phyloP scores from a whole-genome alignment of 1,139 yeast species.

The Yueomyces sp. region DNA sequence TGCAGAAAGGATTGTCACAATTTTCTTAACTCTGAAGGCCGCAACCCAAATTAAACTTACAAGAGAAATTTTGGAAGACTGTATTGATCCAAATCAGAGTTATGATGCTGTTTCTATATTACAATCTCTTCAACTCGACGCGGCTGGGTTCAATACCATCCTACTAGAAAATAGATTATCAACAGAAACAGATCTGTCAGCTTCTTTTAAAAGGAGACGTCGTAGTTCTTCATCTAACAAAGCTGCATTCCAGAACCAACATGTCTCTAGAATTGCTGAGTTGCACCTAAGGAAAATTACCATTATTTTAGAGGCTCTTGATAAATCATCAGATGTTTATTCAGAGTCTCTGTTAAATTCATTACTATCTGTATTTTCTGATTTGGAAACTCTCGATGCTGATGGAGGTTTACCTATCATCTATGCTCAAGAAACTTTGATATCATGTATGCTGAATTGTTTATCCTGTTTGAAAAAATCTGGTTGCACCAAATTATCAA shows the following conservation, averaged over 20 bases:
- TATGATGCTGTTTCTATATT: slow-evolving; percentile 45
- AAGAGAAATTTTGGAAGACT: slow-evolving; percentile 45
- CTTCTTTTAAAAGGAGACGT: slow-evolving; percentile 62
- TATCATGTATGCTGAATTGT: slow-evolving; percentile 69
- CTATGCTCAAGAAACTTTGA: slow-evolving; percentile 83
- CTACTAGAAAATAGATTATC: slow-evolving; percentile 37
- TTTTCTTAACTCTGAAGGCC: slow-evolving; percentile 44
- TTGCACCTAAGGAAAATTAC: slow-evolving; percentile 69
- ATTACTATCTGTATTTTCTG: slow-evolving; percentile 65
- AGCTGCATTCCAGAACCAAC: slow-evolving; percentile 61
- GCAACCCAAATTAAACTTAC: slow-evolving; percentile 49
- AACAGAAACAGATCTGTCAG: slow-evolving; percentile 26
- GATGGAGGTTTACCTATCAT: slow-evolving; percentile 87
- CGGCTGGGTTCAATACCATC: slow-evolving; percentile 34
- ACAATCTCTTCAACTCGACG: slow-evolving; percentile 35
- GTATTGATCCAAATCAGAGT: slow-evolving; percentile 31
- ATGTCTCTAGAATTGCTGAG: slow-evolving; percentile 62
- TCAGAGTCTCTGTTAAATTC: slow-evolving; percentile 41
- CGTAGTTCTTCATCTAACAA: slow-evolving; percentile 60
- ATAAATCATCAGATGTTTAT: slow-evolving; percentile 28
- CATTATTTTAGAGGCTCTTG: slow-evolving; percentile 67
- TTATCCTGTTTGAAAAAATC: slow-evolving; percentile 39
- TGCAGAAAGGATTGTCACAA: slow-evolving; percentile 36
- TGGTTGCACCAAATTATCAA: slow-evolving; percentile 43
- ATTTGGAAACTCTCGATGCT: slow-evolving; percentile 74